Base-by-base conservation (phyloP, 345 rosid species). In the Gossypium turneri region DNA sequence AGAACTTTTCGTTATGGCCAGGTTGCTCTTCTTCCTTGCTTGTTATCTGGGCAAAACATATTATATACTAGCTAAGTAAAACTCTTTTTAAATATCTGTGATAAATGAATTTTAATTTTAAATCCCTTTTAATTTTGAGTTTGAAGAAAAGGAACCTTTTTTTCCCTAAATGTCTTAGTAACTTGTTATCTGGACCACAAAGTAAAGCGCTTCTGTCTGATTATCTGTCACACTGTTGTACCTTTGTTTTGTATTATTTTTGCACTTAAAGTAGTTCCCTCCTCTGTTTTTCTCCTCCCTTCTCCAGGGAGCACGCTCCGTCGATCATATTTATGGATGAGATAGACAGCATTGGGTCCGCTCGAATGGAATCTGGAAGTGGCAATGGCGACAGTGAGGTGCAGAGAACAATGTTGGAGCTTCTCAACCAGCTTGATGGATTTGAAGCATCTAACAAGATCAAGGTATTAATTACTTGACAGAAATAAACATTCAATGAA, bases 281-380 rank as follows among this genome's bases (percentile, higher is more conserved):
- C 8, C 16, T 56, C 10, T 41, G 15, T 19, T 29, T 22, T 41
- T 50, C 43, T 24, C 47, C n/a, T 44, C 7, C 78, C 13, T 7
- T 67, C 38, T 45, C 24, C 80, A 96, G 97, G 90, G 99, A 96
- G 78, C 99, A 96, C 65, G 92, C 94, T 66, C 99, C 99, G 50
- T 96, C 99, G 3, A 96, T 93, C 78, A 96, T 96, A 66, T 96
- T 92, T 82, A 96, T 96, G 99, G 98, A 96, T 64, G 98, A 92
- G 82, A 96, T 96, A 3, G 99, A 96, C 77, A 93, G 99, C 77
- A 96, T 96, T 19, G 99, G 98, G 76, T 96, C 99, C 75, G 92
- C 99, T 75, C 88, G 99, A 81, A 96, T 96, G 98, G 99, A 96
- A 81, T 96, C 99, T 84, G 99, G 99, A 43, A 96, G 99, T 80